Conservation (phyloP, 176 grass and related monocot genomes). For the Aegilops bicornis region DNA sequence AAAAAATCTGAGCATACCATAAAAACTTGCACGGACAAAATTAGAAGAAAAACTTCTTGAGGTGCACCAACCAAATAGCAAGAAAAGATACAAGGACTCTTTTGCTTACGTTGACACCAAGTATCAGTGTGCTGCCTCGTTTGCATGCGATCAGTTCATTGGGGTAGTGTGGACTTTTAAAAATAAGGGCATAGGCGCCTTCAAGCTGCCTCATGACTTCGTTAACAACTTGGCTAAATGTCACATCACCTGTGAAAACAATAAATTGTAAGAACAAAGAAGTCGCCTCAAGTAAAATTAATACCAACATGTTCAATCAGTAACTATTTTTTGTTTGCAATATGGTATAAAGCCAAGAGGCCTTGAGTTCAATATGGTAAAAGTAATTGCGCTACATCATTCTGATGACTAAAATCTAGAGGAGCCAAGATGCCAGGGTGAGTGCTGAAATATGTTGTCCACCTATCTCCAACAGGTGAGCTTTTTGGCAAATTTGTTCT, state of each 20-base stretch:
- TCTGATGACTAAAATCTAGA: too few species aligned
- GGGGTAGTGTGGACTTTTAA: conserved; percentile 94
- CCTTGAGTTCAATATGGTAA: too few species aligned
- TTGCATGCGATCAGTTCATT: conserved; percentile 95
- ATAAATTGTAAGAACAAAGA: background rate
- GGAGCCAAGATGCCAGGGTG: too few species aligned
- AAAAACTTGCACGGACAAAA: background rate
- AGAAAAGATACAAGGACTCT: background rate
- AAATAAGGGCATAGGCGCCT: conserved; percentile 95
- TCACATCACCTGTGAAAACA: conserved; percentile 57
- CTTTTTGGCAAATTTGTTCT: background rate
- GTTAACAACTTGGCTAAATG: conserved; percentile 94
- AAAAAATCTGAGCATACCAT: background rate
- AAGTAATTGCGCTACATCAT: too few species aligned
- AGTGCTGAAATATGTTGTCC: conserved; percentile 4
- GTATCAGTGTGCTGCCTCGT: conserved; percentile 79
- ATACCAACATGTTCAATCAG: background rate
- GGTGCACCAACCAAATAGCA: background rate
- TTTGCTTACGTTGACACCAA: conserved; percentile 88
- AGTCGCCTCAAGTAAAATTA: background rate
- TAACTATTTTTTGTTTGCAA: background rate
- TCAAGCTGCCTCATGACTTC: conserved; percentile 98
- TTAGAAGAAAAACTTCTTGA: background rate
- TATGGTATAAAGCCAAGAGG: background rate
- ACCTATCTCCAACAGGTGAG: background rate